These are phyloP conservation scores for Gentiana straminea DNA, from an alignment of 257 asterid species.

Conservation along the genomic window DNA sequence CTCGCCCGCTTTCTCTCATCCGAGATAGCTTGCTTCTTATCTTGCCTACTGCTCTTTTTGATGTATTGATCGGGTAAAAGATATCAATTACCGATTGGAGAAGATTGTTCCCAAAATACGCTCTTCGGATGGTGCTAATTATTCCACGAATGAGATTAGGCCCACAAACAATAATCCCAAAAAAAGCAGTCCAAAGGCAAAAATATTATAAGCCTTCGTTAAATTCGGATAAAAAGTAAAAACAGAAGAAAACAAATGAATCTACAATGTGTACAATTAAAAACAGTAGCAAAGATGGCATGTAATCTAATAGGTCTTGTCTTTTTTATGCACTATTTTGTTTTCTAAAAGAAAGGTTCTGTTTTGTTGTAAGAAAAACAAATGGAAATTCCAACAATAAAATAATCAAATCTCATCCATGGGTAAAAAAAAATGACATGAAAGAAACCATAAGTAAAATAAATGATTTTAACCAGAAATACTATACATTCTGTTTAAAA, in stretches of 20 bases:
- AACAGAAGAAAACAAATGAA: too few species aligned
- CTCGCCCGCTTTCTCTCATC: too few species aligned
- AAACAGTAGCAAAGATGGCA: not conserved
- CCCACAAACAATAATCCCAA: slow-evolving; percentile 43
- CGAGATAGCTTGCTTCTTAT: too few species aligned
- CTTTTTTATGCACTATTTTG: too few species aligned
- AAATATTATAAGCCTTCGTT: slow-evolving; percentile 6
- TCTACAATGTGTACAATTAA: too few species aligned
- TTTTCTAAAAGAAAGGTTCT: too few species aligned
- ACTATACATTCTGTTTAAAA: too few species aligned
- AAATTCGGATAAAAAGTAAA: too few species aligned
- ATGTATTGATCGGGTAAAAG: slow-evolving; percentile 60
- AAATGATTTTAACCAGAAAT: too few species aligned
- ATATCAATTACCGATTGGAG: slow-evolving; percentile 82
- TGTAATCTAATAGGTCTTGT: too few species aligned
- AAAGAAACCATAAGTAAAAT: too few species aligned
- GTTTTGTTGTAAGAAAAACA: too few species aligned
- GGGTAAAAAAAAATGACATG: not conserved
- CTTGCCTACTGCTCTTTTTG: slow-evolving; percentile 8
- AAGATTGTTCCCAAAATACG: slow-evolving; percentile 78
- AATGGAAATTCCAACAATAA: not conserved
- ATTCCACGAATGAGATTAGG: slow-evolving; percentile 48
- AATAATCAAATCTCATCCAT: not conserved
- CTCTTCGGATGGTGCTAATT: slow-evolving; percentile 65
- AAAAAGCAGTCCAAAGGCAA: slow-evolving; percentile 90